Evolutionary conservation across 1,284 basidiomycete genomes (phyloP).

Genomic region (Trichosporon faecale): DNA sequence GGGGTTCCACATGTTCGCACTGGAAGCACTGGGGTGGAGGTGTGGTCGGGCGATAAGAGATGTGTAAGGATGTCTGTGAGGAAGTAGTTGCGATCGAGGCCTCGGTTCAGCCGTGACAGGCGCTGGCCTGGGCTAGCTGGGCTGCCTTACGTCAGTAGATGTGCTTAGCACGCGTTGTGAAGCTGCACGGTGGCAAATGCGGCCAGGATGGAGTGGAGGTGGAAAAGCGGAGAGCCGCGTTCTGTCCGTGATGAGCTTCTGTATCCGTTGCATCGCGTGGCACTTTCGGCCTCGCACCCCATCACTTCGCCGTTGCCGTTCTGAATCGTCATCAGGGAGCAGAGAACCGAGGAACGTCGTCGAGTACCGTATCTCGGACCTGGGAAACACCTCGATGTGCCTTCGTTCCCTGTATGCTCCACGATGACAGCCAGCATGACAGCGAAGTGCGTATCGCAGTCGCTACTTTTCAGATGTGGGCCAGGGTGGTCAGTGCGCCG

Average conservation of each 20-base stretch:
- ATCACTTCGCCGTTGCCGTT: not conserved
- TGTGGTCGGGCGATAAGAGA: not conserved
- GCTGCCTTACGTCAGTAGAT: not conserved
- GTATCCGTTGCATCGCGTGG: not conserved
- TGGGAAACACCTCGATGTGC: not conserved
- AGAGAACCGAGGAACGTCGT: not conserved
- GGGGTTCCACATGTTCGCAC: slow-evolving; percentile 24
- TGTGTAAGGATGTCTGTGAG: not conserved
- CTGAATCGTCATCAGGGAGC: not conserved
- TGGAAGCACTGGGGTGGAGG: not conserved
- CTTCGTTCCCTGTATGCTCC: not conserved
- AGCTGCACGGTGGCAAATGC: not conserved
- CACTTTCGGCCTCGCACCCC: not conserved
- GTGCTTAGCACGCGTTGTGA: not conserved
- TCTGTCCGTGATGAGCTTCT: not conserved
- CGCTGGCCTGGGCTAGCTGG: not conserved
- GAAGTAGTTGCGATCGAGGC: not conserved
- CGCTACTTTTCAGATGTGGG: not conserved
- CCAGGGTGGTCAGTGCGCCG: not conserved
- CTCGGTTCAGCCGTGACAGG: not conserved
- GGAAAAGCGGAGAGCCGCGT: not conserved
- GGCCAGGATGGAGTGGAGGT: not conserved
- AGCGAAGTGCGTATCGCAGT: not conserved
- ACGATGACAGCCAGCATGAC: too few relatives aligned
- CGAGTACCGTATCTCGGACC: not conserved